phyloP scores from a whole-genome alignment of 208 protist species.

The Trypanosoma grayi region DNA sequence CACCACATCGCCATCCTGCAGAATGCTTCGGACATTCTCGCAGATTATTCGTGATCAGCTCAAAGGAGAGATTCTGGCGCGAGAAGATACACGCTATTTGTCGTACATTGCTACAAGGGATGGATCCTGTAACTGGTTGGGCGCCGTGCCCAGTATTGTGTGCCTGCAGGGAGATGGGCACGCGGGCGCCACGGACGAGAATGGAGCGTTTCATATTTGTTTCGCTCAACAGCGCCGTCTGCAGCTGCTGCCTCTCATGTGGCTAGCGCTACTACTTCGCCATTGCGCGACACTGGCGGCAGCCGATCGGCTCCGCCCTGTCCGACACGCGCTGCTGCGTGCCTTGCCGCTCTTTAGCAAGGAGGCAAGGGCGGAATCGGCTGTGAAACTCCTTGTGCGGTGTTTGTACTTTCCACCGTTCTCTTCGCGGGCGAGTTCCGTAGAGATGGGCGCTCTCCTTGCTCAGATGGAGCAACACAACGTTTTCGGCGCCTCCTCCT shows the following conservation, averaged over 20 bases:
- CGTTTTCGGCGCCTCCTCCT: constrained; percentile 5
- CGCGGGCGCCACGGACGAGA: background rate
- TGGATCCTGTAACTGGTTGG: constrained; percentile 7
- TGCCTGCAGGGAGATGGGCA: background rate
- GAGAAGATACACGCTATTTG: constrained; percentile 3
- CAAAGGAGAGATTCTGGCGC: background rate
- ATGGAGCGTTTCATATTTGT: background rate
- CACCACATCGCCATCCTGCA: constrained; percentile 27
- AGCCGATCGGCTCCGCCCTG: constrained; percentile 14
- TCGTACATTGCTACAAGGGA: background rate
- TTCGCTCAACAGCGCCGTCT: constrained; percentile 54
- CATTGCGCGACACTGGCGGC: constrained; percentile 4
- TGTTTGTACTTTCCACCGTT: constrained; percentile 19
- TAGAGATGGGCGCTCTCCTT: constrained; percentile 24
- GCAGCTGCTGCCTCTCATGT: constrained; percentile 71
- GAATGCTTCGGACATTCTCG: constrained; percentile 44
- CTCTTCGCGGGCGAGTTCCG: constrained; percentile 1
- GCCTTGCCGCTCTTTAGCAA: constrained; percentile 43
- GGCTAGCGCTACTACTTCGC: constrained; percentile 46
- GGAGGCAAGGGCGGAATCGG: constrained; percentile 32
- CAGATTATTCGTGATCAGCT: constrained; percentile 18
- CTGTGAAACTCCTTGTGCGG: constrained; percentile 27
- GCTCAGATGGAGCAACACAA: constrained; percentile 13
- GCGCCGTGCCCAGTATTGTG: background rate
- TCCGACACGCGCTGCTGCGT: constrained; percentile 40